phyloP scores from a whole-genome alignment of 2,329 filamentous ascomycete species.

The Leptographium procerum region DNA sequence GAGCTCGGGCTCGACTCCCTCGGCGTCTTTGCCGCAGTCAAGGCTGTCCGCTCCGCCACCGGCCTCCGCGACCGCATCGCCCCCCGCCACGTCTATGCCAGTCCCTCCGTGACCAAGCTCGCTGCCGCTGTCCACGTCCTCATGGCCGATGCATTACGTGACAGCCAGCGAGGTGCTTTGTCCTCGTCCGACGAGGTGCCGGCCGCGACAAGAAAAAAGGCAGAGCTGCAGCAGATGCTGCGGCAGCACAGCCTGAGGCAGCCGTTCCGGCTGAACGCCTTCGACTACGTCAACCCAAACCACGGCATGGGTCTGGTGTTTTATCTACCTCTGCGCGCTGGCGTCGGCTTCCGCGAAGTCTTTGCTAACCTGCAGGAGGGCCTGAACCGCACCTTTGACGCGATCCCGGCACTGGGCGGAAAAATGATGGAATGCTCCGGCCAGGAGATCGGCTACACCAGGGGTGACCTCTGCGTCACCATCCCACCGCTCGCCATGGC shows the following conservation, averaged over 20 bases:
- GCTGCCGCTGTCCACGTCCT: slow-evolving; percentile 10
- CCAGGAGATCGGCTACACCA: background rate
- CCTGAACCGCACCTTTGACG: background rate
- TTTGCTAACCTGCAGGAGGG: background rate
- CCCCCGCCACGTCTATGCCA: slow-evolving; percentile 27
- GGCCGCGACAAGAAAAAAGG: too few relatives aligned
- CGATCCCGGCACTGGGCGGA: background rate
- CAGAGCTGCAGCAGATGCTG: background rate
- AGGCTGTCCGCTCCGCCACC: slow-evolving; percentile 18
- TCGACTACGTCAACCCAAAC: slow-evolving; percentile 4
- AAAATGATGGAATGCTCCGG: background rate
- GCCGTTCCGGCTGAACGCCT: slow-evolving; percentile 1
- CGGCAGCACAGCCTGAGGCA: background rate
- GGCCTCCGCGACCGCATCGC: slow-evolving; percentile 22
- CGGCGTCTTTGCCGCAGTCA: slow-evolving; percentile 22
- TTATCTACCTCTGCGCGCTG: background rate
- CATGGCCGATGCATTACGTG: background rate
- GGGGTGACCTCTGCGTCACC: background rate
- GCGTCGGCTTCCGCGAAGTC: background rate
- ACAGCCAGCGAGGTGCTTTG: background rate
- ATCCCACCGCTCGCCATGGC: background rate
- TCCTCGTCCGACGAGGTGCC: too few relatives aligned
- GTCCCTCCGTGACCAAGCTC: slow-evolving; percentile 23
- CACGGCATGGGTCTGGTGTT: slow-evolving; percentile 4
- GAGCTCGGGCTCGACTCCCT: slow-evolving; percentile 28